Evolutionary conservation across 2,329 filamentous ascomycete genomes (phyloP).

Genomic region (Microdochium trichocladiopsis): DNA sequence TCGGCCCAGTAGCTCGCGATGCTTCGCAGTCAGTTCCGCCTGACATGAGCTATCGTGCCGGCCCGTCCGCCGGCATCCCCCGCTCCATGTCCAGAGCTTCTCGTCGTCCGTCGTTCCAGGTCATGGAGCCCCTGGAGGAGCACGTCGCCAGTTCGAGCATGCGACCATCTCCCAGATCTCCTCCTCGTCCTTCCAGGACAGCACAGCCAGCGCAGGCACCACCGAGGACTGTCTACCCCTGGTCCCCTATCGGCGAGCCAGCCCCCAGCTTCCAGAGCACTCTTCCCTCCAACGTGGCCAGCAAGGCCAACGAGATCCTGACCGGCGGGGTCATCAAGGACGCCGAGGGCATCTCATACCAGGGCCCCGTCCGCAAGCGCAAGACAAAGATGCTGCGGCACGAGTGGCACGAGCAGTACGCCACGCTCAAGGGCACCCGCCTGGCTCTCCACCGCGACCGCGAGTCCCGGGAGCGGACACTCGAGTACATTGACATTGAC

Average conservation of each 20-base stretch:
- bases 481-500: slow-evolving; percentile 80
- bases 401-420: slow-evolving; percentile 91
- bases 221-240: slow-evolving; percentile 48
- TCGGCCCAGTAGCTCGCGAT: slow-evolving; percentile 70
- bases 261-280: slow-evolving; percentile 22
- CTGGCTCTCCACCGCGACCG: slow-evolving; percentile 69
- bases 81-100: slow-evolving; percentile 50
- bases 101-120: slow-evolving; percentile 60
- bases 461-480: slow-evolving; percentile 42
- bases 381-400: slow-evolving; percentile 83
- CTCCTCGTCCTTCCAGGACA: slow-evolving; percentile 21
- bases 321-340: slow-evolving; percentile 24
- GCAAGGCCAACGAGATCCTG: slow-evolving; percentile 12
- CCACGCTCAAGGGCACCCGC: slow-evolving; percentile 71
- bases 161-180: slow-evolving; percentile 25
- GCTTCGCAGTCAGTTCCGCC: slow-evolving; percentile 87
- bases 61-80: slow-evolving; percentile 20
- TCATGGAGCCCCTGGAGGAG: slow-evolving; percentile 65
- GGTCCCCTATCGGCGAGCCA: slow-evolving; percentile 36
- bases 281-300: slow-evolving; percentile 11
- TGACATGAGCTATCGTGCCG: slow-evolving; percentile 73
- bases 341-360: slow-evolving; percentile 55
- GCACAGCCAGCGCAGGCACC: slow-evolving; percentile 40
- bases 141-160: slow-evolving; percentile 38
- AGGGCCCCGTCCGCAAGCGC: slow-evolving; percentile 91